phyloP scores from a whole-genome alignment of 805 yeast species.

The Tetrapisispora namnaoensis region DNA sequence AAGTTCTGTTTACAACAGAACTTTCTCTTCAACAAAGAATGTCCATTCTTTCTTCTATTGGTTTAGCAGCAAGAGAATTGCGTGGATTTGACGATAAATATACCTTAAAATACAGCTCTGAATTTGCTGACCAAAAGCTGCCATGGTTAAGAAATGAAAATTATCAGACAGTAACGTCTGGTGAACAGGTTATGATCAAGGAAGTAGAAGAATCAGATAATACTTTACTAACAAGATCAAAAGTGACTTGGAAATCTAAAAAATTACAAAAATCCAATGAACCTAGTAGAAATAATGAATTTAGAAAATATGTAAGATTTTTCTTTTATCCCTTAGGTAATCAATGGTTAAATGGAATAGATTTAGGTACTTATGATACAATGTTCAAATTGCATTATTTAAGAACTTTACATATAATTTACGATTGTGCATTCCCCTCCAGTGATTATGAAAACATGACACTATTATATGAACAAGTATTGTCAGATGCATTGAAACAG shows the following conservation, averaged over 20 bases:
- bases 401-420: conserved; percentile 36
- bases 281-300: conserved; percentile 16
- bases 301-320: conserved; percentile 31
- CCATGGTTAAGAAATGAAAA: conserved; percentile 19
- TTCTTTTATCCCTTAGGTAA: conserved; percentile 47
- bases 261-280: conserved; percentile 15
- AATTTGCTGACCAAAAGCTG: conserved; percentile 29
- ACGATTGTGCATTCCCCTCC: conserved; percentile 41
- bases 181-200: background rate
- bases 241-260: conserved; percentile 27
- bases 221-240: conserved; percentile 1
- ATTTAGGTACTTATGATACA: conserved; percentile 44
- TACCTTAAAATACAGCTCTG: conserved; percentile 31
- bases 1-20: conserved; percentile 57
- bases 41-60: conserved; percentile 53
- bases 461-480: conserved; percentile 21
- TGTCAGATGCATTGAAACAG: conserved; percentile 17
- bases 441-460: conserved; percentile 31
- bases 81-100: conserved; percentile 48
- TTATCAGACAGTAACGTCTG: background rate
- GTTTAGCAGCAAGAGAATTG: conserved; percentile 65
- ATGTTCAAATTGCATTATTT: conserved; percentile 43
- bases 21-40: conserved; percentile 73
- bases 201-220: background rate
- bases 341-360: conserved; percentile 46